Evolutionary conservation across 2,329 filamentous ascomycete species (phyloP).

Genomic region (Penicillium hesseltinei): DNA sequence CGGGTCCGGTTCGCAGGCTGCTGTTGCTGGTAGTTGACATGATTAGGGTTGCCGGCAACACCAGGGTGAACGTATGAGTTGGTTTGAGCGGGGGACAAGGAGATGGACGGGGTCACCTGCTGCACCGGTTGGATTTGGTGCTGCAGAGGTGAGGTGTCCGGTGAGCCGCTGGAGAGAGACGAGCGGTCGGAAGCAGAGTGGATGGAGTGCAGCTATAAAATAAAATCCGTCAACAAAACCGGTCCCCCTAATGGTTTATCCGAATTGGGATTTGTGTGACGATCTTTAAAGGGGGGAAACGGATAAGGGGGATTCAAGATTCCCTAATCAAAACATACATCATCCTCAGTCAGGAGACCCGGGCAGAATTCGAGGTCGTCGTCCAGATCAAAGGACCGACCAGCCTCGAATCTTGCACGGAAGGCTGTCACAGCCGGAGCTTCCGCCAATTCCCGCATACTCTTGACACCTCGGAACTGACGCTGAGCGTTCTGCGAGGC

Average conservation of each 20-base stretch:
- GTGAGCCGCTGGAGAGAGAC: slow-evolving; percentile 90
- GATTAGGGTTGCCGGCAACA: slow-evolving; percentile 63
- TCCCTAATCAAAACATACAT: slow-evolving; percentile 58
- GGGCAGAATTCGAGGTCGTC: slow-evolving; percentile 97
- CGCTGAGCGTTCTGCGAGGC: slow-evolving; percentile 80
- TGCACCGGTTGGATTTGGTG: slow-evolving; percentile 72
- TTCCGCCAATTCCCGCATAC: slow-evolving; percentile 82
- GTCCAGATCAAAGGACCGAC: slow-evolving; percentile 89
- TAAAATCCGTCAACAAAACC: slow-evolving; percentile 19
- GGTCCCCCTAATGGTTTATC: not conserved
- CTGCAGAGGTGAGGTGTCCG: slow-evolving; percentile 85
- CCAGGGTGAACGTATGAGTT: slow-evolving; percentile 63
- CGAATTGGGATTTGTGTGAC: not conserved
- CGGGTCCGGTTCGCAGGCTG: slow-evolving; percentile 85
- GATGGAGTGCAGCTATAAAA: slow-evolving; percentile 76
- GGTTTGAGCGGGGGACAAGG: slow-evolving; percentile 63
- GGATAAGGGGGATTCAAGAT: not conserved
- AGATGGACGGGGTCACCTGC: slow-evolving; percentile 69
- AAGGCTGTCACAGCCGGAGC: slow-evolving; percentile 73
- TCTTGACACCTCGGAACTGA: slow-evolving; percentile 80
- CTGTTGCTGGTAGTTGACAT: slow-evolving; percentile 88
- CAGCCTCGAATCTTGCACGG: slow-evolving; percentile 84
- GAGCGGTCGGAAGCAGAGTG: slow-evolving; percentile 89
- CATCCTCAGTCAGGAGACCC: slow-evolving; percentile 83
- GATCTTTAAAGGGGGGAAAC: slow-evolving; percentile 1